Evolutionary conservation across 306 rosid genomes (phyloP).

Genomic region (Cicer judaicum): DNA sequence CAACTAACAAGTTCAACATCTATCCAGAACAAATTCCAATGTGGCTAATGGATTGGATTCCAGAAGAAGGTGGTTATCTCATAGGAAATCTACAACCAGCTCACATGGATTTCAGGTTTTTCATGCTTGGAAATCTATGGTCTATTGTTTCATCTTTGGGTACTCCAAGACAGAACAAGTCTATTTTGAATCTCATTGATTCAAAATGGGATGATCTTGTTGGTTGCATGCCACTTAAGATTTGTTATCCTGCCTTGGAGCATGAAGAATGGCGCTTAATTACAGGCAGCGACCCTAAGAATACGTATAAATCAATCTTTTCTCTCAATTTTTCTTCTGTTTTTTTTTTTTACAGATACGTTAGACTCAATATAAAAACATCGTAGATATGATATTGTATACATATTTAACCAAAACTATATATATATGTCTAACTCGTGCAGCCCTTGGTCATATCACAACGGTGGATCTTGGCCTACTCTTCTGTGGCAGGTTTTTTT

Average conservation of each 20-base stretch:
- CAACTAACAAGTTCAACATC: constrained; percentile 91
- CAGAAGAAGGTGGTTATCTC: constrained; percentile 88
- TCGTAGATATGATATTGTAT: background rate
- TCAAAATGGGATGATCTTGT: constrained; percentile 90
- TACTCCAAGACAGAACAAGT: constrained; percentile 82
- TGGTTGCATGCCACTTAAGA: constrained; percentile 89
- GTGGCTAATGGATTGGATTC: constrained; percentile 97
- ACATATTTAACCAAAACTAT: constrained; percentile 33
- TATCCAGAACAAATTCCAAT: constrained; percentile 95
- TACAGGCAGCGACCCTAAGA: constrained; percentile 96
- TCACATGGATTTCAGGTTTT: constrained; percentile 98
- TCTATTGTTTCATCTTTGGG: constrained; percentile 86
- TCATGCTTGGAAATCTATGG: constrained; percentile 97
- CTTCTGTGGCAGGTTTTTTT: constrained; percentile 91
- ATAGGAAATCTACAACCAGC: constrained; percentile 97
- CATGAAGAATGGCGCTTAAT: constrained; percentile 89
- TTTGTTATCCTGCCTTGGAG: constrained; percentile 93
- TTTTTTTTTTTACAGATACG: background rate
- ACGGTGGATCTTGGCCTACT: constrained; percentile 99
- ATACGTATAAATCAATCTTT: constrained; percentile 71
- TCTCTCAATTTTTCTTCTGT: constrained; percentile 3
- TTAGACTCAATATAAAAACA: background rate
- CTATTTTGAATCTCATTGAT: constrained; percentile 77
- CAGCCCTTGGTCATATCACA: constrained; percentile 99
- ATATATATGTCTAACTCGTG: constrained; percentile 38